phyloP scores from a whole-genome alignment of 805 yeast species.

The Blastobotrys terrestris region DNA sequence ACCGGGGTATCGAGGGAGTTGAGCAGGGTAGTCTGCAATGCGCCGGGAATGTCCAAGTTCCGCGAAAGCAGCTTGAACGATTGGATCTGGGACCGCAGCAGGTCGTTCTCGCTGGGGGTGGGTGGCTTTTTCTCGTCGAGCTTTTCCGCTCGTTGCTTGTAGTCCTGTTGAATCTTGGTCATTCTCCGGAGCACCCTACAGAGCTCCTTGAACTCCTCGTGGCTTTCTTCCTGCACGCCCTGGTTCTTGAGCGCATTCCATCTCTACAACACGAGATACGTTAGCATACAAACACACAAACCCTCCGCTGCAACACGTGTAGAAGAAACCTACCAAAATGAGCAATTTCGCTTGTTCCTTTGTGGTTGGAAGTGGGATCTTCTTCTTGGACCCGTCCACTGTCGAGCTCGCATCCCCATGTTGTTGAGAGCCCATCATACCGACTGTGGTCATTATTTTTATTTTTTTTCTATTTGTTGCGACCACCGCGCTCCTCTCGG shows the following conservation, averaged over 20 bases:
- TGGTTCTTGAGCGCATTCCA: constrained; percentile 29
- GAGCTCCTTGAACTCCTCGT: constrained; percentile 29
- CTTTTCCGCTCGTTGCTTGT: constrained; percentile 17
- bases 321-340: constrained; percentile 21
- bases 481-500: background rate
- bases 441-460: background rate
- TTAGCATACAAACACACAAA: background rate
- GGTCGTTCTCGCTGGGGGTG: constrained; percentile 26
- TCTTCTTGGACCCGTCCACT: background rate
- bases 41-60: constrained; percentile 48
- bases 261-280: constrained; percentile 16
- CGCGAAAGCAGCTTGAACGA: constrained; percentile 61
- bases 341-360: constrained; percentile 32
- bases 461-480: background rate
- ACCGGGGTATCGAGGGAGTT: constrained; percentile 13
- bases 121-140: constrained; percentile 15
- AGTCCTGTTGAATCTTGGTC: constrained; percentile 26
- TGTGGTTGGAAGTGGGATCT: constrained; percentile 24
- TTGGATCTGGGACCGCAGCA: constrained; percentile 62
- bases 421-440: background rate
- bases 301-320: background rate
- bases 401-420: background rate
- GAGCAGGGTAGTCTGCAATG: constrained; percentile 39
- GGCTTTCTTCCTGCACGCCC: constrained; percentile 23
- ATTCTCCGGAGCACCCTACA: constrained; percentile 23